Percentiles rank a stretch among this genome's conserved stretches.
phyloP scores from a whole-genome alignment of 2,329 filamentous ascomycete genomes.

The Penicillium sp. region DNA sequence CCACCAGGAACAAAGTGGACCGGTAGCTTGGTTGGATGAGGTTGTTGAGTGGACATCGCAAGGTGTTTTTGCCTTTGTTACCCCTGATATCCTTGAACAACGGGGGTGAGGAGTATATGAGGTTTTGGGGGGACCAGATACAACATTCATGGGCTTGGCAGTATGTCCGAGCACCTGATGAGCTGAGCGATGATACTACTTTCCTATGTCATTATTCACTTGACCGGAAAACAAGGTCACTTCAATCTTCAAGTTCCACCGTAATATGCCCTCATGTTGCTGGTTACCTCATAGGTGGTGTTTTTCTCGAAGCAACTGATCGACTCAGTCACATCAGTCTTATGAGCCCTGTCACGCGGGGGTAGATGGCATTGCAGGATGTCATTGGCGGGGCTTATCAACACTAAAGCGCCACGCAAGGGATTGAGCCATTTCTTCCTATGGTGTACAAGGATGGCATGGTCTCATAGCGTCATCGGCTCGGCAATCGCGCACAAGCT shows the following conservation, averaged over 20 bases:
- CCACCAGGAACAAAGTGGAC: no score
- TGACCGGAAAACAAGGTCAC: background rate
- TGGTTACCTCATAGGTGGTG: background rate
- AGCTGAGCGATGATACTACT: background rate
- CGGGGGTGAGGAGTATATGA: background rate
- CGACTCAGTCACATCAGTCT: background rate
- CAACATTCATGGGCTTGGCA: background rate
- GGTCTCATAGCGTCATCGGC: background rate
- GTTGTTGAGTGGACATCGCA: background rate
- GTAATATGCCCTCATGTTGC: background rate
- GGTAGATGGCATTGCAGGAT: background rate
- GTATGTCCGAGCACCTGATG: background rate
- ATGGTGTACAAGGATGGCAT: background rate
- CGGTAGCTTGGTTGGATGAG: background rate
- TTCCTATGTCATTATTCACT: background rate
- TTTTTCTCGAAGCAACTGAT: background rate
- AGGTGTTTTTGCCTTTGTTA: background rate
- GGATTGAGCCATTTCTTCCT: background rate
- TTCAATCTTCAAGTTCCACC: background rate
- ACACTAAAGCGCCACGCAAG: background rate
- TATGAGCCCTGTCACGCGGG: background rate
- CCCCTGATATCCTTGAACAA: background rate
- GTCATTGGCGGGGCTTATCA: background rate
- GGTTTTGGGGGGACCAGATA: background rate
- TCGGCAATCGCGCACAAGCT: slow-evolving; percentile 1